Evolutionary conservation across 306 rosid species (phyloP).

Genomic region (Gastrolobium villosum): DNA sequence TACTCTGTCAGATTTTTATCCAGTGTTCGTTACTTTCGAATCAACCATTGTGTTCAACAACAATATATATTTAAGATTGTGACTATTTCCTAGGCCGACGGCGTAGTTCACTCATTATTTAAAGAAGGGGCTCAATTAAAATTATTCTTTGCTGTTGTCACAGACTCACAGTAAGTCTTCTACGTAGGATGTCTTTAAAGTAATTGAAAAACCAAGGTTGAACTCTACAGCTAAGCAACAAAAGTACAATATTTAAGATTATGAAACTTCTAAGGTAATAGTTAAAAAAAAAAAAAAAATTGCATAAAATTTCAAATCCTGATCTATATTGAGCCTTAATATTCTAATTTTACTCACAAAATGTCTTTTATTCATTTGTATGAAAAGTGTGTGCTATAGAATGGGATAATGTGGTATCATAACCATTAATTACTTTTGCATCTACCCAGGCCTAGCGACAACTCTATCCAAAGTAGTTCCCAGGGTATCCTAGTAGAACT

Average conservation of each 20-base stretch:
- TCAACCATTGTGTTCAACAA: too few species aligned
- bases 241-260: constrained; percentile 24
- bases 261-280: constrained; percentile 10
- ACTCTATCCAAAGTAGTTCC: constrained; percentile 47
- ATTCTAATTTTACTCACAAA: constrained; percentile 15
- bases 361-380: background rate
- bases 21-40: too few species aligned
- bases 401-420: background rate
- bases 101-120: constrained; percentile 38
- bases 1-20: too few species aligned
- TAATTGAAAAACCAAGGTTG: constrained; percentile 38
- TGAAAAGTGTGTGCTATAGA: background rate
- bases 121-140: background rate
- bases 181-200: background rate
- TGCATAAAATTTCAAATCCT: constrained; percentile 29
- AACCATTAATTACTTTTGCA: constrained; percentile 1
- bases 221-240: background rate
- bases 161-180: constrained; percentile 42
- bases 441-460: constrained; percentile 22
- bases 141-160: constrained; percentile 25
- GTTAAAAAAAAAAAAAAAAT: constrained; percentile 36
- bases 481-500: constrained; percentile 39
- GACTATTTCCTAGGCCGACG: constrained; percentile 33
- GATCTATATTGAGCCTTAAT: background rate
- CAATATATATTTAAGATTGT: background rate